Percentiles rank a stretch among this genome's conserved stretches.
phyloP scores from a whole-genome alignment of 2,329 filamentous ascomycete species.

The Arthrobotrys musiformis region DNA sequence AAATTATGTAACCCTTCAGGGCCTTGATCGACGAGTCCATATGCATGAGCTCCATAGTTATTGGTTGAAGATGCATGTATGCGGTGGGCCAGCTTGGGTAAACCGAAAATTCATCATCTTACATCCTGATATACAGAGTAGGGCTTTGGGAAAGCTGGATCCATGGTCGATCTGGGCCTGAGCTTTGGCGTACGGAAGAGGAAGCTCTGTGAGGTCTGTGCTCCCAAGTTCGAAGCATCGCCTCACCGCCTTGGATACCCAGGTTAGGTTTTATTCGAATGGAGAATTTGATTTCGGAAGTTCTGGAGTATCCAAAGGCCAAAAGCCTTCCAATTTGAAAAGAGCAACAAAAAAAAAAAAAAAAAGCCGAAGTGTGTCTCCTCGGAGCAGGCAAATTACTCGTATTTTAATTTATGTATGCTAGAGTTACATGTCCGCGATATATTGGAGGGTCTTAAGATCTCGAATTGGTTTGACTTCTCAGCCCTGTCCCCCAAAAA shows the following conservation, averaged over 20 bases:
- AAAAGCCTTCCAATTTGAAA: not conserved
- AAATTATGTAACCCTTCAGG: not conserved
- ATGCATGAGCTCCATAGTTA: slow-evolving; percentile 1
- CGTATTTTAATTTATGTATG: not conserved
- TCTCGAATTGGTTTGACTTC: slow-evolving; percentile 1
- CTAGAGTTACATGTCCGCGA: not conserved
- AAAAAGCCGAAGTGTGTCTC: not conserved
- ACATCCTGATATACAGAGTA: not conserved
- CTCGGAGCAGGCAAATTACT: not conserved
- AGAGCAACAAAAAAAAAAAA: not conserved
- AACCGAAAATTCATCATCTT: not conserved
- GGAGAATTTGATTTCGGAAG: slow-evolving; percentile 31
- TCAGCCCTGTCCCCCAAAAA: slow-evolving; percentile 37
- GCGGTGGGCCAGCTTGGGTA: too few relatives aligned
- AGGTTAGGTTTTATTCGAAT: not conserved
- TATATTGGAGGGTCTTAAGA: slow-evolving; percentile 3
- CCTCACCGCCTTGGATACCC: slow-evolving; percentile 29
- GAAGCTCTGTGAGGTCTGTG: slow-evolving; percentile 40
- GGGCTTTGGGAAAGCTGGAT: not conserved
- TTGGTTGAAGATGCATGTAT: not conserved
- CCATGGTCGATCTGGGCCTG: not conserved
- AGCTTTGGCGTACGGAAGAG: slow-evolving; percentile 28
- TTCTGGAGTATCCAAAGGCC: not conserved
- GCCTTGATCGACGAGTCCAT: not conserved
- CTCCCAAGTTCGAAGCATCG: slow-evolving; percentile 26